Base-by-base conservation (phyloP, 176 grass and related monocot species). In the Oryza brachyantha region DNA sequence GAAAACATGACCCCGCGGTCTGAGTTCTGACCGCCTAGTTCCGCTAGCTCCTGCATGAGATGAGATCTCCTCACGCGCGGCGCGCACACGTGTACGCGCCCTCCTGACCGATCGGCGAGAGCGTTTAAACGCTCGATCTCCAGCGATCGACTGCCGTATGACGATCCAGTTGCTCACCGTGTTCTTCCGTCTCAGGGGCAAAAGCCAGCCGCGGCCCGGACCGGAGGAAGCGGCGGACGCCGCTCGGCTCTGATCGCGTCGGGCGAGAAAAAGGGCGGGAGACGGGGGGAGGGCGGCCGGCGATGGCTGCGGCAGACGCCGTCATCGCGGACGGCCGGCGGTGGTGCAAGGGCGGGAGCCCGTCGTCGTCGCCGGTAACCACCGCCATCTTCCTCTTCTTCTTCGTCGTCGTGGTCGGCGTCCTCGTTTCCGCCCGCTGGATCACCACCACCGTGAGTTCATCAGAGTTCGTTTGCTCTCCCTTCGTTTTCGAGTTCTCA, bases 321-420 rank as follows among this genome's bases (percentile, higher is more conserved):
- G 75, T 25, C 13, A 5, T 58, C 55, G 63, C 77, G 45, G 77
- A 85, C 29, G 82, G 72, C 28, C 65, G 82, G 35, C 72, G 87
- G 17, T 89, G 81, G 76, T 26, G 27, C 82, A 89, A 85, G 78
- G 77, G 64, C 22, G 41, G 39, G 1, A 60, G 58, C 1, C 17
- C 57, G 4, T 21, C 72, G 11, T 77, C 76, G 24, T 84, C 87
- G 58, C 71, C 82, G 71, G 72, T 85, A 0, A 85, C 81, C 3
- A 84, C 81, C 71, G 87, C 82, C 77, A 59, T 84, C 72, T 89
- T 85, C 77, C 87, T 89, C 65, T 84, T 89, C 70, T 80, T 88
- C 87, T 81, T 84, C 37, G 65, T 88, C n/a, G 81, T 88, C 42
- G 71, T 84, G 12, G 64, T 88, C 64, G 86, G 86, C n/a, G 86